These are phyloP conservation scores for Saitozyma podzolica DNA, from an alignment of 768 basidiomycete species.

Conservation along the genomic window DNA sequence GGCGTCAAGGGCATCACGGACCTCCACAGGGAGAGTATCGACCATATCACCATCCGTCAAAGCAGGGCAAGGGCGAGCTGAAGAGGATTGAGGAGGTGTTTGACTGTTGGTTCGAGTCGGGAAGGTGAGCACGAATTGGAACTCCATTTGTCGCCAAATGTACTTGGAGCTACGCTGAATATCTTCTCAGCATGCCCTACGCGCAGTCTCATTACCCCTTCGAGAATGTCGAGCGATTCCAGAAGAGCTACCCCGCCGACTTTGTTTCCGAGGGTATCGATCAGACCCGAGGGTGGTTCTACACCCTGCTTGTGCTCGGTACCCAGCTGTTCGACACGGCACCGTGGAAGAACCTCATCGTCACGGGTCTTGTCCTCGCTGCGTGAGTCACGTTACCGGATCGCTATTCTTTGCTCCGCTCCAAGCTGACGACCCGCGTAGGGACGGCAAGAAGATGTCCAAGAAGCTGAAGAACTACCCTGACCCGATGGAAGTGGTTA, in stretches of 20 bases:
- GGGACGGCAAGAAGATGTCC: constrained; percentile 99
- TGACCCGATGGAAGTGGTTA: constrained; percentile 85
- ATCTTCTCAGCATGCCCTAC: constrained; percentile 81
- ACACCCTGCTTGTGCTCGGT: constrained; percentile 92
- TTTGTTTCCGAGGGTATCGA: constrained; percentile 98
- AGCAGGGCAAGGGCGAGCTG: constrained; percentile 78
- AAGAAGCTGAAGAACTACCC: constrained; percentile 97
- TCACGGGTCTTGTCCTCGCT: constrained; percentile 91
- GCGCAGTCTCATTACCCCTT: constrained; percentile 97
- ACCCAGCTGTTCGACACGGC: constrained; percentile 90
- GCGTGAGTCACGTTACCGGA: constrained; percentile 60
- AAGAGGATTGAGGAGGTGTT: constrained; percentile 96
- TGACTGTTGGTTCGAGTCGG: constrained; percentile 99
- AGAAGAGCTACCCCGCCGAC: constrained; percentile 84
- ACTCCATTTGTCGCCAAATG: not conserved
- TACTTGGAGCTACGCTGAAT: not conserved
- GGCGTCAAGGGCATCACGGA: constrained; percentile 82
- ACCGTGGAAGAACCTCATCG: constrained; percentile 98
- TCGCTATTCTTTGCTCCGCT: constrained; percentile 1
- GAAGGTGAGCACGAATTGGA: constrained; percentile 64
- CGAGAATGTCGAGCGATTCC: constrained; percentile 88
- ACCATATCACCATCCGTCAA: constrained; percentile 91
- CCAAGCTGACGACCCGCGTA: constrained; percentile 43
- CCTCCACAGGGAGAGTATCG: constrained; percentile 90
- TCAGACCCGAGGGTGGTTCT: constrained; percentile 99